A percentile compares a stretch with the other conserved stretches of the same genome.
Evolutionary conservation across 2,329 filamentous ascomycete genomes (phyloP).

Genomic region (Truncatella angustata): DNA sequence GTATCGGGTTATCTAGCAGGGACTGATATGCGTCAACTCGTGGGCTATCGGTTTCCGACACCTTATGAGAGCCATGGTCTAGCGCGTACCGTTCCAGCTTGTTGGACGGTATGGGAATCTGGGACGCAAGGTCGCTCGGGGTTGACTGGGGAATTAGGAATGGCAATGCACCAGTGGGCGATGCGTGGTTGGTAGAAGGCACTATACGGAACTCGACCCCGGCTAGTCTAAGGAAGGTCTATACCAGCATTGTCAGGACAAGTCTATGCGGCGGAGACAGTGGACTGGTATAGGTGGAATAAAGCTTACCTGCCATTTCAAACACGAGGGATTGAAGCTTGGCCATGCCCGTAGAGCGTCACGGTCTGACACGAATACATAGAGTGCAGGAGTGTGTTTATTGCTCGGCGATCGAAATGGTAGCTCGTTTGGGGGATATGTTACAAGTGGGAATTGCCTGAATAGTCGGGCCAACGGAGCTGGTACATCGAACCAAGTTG

Average conservation of each 20-base stretch:
- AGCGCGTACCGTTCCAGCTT: constrained; percentile 69
- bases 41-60: constrained; percentile 49
- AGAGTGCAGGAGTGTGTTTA: constrained; percentile 55
- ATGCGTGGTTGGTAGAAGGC: constrained; percentile 88
- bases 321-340: constrained; percentile 87
- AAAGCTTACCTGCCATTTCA: constrained; percentile 92
- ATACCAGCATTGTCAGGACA: not conserved
- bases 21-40: constrained; percentile 75
- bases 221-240: constrained; percentile 82
- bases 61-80: constrained; percentile 40
- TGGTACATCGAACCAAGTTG: constrained; percentile 60
- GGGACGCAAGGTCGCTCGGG: constrained; percentile 30
- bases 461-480: constrained; percentile 79
- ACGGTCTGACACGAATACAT: constrained; percentile 71
- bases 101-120: constrained; percentile 54
- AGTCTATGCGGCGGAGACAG: not conserved
- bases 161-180: constrained; percentile 81
- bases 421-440: constrained; percentile 72
- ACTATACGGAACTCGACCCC: constrained; percentile 64
- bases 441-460: constrained; percentile 75
- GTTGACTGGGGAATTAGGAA: constrained; percentile 67
- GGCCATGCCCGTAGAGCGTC: constrained; percentile 61
- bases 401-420: constrained; percentile 49
- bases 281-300: too few species aligned
- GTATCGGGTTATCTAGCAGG: constrained; percentile 73